Evolutionary conservation across 2,329 filamentous ascomycete genomes (phyloP).

Genomic region (Trichoderma atroviride): DNA sequence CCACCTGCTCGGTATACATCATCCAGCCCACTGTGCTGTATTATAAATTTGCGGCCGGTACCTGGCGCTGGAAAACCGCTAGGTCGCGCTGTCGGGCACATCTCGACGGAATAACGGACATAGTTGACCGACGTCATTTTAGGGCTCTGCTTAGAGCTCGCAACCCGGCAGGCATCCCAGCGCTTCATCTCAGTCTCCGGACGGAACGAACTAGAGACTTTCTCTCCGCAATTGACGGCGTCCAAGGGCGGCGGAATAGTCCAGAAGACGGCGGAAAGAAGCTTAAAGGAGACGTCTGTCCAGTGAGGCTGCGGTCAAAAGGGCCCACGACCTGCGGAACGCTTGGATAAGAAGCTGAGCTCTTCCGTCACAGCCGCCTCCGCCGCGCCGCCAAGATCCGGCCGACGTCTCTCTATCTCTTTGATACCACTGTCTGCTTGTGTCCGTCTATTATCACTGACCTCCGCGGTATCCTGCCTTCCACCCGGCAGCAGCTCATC

Average conservation of each 20-base stretch:
- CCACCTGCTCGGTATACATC: neutral
- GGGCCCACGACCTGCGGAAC: slow-evolving; percentile 14
- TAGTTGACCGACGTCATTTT: slow-evolving; percentile 5
- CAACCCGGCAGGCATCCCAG: neutral
- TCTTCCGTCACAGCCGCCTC: slow-evolving; percentile 16
- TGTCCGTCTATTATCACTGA: neutral
- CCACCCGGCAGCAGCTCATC: slow-evolving; percentile 3
- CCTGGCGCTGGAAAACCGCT: slow-evolving; percentile 8
- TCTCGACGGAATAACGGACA: slow-evolving; percentile 23
- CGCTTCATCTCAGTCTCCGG: neutral
- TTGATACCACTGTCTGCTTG: neutral
- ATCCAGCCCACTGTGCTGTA: neutral
- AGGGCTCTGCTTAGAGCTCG: neutral
- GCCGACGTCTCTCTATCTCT: neutral
- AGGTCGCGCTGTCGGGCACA: slow-evolving; percentile 6
- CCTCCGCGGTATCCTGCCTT: slow-evolving; percentile 4
- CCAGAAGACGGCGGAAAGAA: slow-evolving; percentile 11
- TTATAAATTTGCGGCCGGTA: slow-evolving; percentile 16
- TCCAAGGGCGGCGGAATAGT: slow-evolving; percentile 11
- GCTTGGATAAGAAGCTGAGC: slow-evolving; percentile 7
- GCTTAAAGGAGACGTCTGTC: neutral
- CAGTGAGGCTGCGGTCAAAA: neutral
- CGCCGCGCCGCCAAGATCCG: slow-evolving; percentile 1
- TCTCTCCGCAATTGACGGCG: slow-evolving; percentile 16
- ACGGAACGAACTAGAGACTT: neutral